phyloP scores from a whole-genome alignment of 2,329 filamentous ascomycete genomes.

The Arthrocladium fulminans region DNA sequence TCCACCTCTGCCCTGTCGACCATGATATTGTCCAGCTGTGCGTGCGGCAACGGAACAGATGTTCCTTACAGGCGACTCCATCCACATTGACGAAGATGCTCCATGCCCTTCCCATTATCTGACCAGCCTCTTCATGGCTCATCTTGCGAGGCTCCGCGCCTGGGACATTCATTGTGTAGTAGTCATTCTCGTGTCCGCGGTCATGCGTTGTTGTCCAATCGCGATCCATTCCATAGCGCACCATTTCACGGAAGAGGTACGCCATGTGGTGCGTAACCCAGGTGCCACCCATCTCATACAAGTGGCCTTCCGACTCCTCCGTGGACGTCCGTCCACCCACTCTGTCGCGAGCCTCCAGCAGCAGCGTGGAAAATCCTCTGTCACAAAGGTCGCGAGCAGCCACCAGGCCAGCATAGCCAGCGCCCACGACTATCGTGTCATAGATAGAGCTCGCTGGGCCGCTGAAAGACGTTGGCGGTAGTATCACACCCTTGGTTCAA shows the following conservation, averaged over 20 bases:
- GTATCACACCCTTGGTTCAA: neutral
- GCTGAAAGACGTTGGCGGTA: neutral
- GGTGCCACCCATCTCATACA: conserved; percentile 42
- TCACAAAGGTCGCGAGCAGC: conserved; percentile 29
- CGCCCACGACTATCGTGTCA: conserved; percentile 33
- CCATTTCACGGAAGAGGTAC: conserved; percentile 39
- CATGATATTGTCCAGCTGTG: conserved; percentile 14
- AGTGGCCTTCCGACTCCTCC: conserved; percentile 34
- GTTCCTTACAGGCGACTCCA: conserved; percentile 20
- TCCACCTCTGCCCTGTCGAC: conserved; percentile 14
- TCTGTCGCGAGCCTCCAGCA: conserved; percentile 42
- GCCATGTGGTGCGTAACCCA: conserved; percentile 41
- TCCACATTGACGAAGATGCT: conserved; percentile 24
- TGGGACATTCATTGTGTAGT: conserved; percentile 31
- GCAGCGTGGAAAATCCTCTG: conserved; percentile 31
- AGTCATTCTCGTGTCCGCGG: conserved; percentile 36
- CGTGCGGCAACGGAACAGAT: conserved; percentile 24
- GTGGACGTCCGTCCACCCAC: conserved; percentile 44
- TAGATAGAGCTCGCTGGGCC: neutral
- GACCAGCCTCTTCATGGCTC: conserved; percentile 34
- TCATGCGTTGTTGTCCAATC: conserved; percentile 35
- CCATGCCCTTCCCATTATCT: conserved; percentile 20
- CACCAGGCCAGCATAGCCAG: conserved; percentile 32
- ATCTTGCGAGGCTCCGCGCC: conserved; percentile 27
- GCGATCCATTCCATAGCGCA: conserved; percentile 37